Base-by-base conservation (phyloP, 345 rosid genomes). In the Salix suchowensis region DNA sequence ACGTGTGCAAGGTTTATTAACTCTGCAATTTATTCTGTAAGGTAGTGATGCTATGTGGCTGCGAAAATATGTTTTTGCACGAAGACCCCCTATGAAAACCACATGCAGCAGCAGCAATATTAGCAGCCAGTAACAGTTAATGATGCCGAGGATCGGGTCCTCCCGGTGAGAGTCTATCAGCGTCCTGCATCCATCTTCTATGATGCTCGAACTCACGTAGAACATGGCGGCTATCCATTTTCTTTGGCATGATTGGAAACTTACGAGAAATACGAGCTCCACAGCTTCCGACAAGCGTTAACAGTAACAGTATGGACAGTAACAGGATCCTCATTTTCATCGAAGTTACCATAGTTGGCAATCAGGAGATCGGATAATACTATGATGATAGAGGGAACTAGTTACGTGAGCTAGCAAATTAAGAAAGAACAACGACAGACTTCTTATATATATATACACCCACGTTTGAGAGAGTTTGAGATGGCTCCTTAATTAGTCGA, bases 111-210 rank as follows among this genome's bases (percentile, higher is more conserved):
- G 9, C 62, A n/a, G 5, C 3, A 55, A 1, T 8, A 52, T 7
- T n/a, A 55, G 62, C 62, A 55, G 62, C 4, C 23, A 24, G 11
- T 9, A 55, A 40, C 18, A n/a, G 0, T 46, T 78, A 71, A 67
- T 88, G 86, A 76, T 88, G 90, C 8, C 74, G 61, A 42, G 88
- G 76, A 78, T 88, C 88, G 8, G 91, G 91, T 23, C 91, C 91
- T 48, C 86, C 89, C 0, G 89, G 89, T 0, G 89, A 67, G 15
- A 74, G 6, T 68, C 88, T 81, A 0, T 77, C 44, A 7, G 77
- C 66, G 7, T n/a, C 81, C 66, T 68, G 65, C 81, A 73, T 70
- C 78, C 34, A 71, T 30, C 81, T 78, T 7, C 71, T 24, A 40
- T 67, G 26, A 34, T 44, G 26, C 28, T 36, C 39, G 26, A 88